These are phyloP conservation scores for Fraxinus baroniana DNA, from an alignment of 305 asterid genomes.

Conservation along the genomic window DNA sequence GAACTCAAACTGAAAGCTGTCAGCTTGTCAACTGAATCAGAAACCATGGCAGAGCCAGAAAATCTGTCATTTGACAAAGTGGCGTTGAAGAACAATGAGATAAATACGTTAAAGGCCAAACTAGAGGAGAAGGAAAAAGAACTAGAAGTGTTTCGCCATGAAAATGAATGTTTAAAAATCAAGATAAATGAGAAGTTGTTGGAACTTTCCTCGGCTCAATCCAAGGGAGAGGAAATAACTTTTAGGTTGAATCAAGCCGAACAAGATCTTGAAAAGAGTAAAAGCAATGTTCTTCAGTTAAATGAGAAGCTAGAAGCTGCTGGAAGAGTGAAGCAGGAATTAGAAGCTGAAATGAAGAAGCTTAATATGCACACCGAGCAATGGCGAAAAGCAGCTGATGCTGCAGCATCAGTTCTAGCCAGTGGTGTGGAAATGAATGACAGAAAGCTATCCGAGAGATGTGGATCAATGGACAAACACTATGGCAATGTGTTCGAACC, in stretches of 20 bases:
- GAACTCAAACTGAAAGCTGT: conserved; percentile 32
- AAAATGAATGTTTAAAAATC: conserved; percentile 44
- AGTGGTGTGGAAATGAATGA: conserved; percentile 65
- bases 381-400: conserved; percentile 97
- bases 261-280: conserved; percentile 61
- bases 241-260: conserved; percentile 33
- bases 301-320: conserved; percentile 48
- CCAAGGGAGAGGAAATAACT: conserved; percentile 40
- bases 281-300: conserved; percentile 23
- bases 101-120: conserved; percentile 35
- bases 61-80: conserved; percentile 34
- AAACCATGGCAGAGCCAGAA: conserved; percentile 28
- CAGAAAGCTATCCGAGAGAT: conserved; percentile 72
- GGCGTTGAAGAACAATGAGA: conserved; percentile 43
- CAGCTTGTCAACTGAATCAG: conserved; percentile 16
- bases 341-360: conserved; percentile 82
- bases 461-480: conserved; percentile 88
- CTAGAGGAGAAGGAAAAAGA: conserved; percentile 58
- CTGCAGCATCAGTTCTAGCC: conserved; percentile 78
- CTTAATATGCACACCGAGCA: conserved; percentile 85
- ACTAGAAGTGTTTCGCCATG: conserved; percentile 31
- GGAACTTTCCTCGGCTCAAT: conserved; percentile 39
- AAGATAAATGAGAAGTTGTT: conserved; percentile 42
- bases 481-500: conserved; percentile 43
- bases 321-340: conserved; percentile 55